phyloP scores from a whole-genome alignment of 2,329 filamentous ascomycete genomes.

The Calonectria henricotiae region DNA sequence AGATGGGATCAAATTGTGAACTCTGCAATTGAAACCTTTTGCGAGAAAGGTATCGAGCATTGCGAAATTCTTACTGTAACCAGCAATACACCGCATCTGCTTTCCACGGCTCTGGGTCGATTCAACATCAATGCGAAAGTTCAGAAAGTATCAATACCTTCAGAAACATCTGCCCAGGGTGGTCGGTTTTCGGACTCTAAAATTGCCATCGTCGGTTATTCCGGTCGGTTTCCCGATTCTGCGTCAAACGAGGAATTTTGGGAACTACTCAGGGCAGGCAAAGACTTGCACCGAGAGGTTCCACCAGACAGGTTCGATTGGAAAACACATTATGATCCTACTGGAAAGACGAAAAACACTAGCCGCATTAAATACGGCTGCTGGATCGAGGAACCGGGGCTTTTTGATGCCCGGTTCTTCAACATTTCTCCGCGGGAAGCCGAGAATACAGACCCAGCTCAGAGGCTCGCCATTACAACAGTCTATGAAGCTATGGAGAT shows the following conservation, averaged over 20 bases:
- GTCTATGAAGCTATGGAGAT: constrained; percentile 87
- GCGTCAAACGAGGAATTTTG: constrained; percentile 69
- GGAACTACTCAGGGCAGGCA: constrained; percentile 78
- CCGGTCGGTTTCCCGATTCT: constrained; percentile 63
- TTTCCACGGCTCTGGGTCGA: constrained; percentile 32
- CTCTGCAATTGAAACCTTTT: neutral
- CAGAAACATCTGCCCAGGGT: constrained; percentile 9
- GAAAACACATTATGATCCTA: constrained; percentile 77
- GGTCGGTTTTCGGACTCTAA: constrained; percentile 62
- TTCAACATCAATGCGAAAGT: constrained; percentile 29
- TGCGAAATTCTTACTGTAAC: constrained; percentile 37
- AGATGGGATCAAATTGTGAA: constrained; percentile 39
- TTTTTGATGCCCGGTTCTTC: constrained; percentile 86
- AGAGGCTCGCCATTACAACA: constrained; percentile 80
- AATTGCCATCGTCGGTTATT: constrained; percentile 84
- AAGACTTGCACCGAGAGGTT: constrained; percentile 77
- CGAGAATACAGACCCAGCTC: constrained; percentile 82
- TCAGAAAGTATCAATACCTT: constrained; percentile 17
- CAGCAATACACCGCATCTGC: constrained; percentile 42
- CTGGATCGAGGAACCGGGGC: constrained; percentile 78
- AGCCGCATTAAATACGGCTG: constrained; percentile 80
- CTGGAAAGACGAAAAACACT: constrained; percentile 79
- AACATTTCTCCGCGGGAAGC: constrained; percentile 88
- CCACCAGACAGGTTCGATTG: constrained; percentile 79
- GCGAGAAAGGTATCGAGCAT: neutral